A percentile compares a stretch with the other conserved stretches of the same genome.
phyloP scores from a whole-genome alignment of 2,329 filamentous ascomycete species.

The Nannizzia gypsea region DNA sequence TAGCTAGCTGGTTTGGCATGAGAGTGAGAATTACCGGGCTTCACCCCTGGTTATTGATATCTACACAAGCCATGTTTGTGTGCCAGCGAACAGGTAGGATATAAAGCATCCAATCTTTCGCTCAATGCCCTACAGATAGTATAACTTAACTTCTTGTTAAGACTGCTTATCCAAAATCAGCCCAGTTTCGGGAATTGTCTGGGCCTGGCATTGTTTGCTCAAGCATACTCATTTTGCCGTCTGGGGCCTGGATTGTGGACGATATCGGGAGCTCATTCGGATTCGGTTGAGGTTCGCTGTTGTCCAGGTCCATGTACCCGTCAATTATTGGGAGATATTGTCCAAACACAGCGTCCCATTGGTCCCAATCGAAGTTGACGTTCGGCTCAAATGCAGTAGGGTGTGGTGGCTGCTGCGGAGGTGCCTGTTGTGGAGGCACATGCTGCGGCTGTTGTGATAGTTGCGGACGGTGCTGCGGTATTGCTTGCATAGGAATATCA shows the following conservation, averaged over 20 bases:
- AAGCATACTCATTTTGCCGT: constrained; percentile 5
- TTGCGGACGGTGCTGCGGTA: background rate
- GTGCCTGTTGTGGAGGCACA: background rate
- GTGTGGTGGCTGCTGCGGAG: constrained; percentile 17
- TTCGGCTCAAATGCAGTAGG: constrained; percentile 20
- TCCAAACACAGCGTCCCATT: constrained; percentile 39
- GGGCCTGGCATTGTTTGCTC: background rate
- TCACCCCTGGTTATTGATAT: too few species aligned
- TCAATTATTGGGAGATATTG: constrained; percentile 35
- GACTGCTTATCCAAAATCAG: constrained; percentile 12
- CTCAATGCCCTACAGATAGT: background rate
- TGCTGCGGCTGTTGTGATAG: background rate
- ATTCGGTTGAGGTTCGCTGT: background rate
- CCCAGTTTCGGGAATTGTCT: constrained; percentile 11
- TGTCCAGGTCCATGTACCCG: constrained; percentile 33
- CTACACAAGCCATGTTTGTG: too few species aligned
- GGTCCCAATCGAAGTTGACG: constrained; percentile 38
- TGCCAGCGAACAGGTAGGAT: background rate
- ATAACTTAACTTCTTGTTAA: too few species aligned
- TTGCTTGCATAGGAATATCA: background rate
- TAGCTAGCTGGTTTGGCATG: too few species aligned
- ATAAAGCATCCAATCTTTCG: background rate
- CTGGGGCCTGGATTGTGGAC: background rate
- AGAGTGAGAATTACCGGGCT: too few species aligned
- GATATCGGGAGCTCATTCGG: background rate